A percentile compares a stretch with the other conserved stretches of the same genome.
Evolutionary conservation across 2,329 filamentous ascomycete species (phyloP).

Genomic region (Sporothrix phasma): DNA sequence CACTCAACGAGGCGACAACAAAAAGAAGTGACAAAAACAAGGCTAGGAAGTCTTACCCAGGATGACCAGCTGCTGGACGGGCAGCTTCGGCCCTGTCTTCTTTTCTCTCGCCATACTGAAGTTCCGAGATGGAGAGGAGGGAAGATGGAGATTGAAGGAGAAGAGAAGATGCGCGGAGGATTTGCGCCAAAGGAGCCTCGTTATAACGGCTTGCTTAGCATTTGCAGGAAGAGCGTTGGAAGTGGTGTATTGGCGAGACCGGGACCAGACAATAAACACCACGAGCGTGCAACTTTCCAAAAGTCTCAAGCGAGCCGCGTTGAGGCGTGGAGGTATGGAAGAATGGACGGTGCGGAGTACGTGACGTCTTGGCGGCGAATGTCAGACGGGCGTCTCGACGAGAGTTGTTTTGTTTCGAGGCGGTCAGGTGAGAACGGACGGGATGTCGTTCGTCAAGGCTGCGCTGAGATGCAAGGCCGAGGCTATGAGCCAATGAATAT

Average conservation of each 20-base stretch:
- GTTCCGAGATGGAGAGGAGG: background rate
- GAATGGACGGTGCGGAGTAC: background rate
- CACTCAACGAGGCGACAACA: background rate
- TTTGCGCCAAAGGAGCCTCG: background rate
- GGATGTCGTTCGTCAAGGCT: background rate
- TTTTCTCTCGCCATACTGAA: conserved; percentile 20
- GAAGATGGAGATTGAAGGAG: background rate
- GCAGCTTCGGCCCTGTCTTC: conserved; percentile 49
- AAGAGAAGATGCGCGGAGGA: background rate
- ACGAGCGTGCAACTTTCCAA: background rate
- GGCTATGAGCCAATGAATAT: background rate
- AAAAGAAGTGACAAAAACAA: background rate
- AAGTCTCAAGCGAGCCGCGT: background rate
- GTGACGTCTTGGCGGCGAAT: background rate
- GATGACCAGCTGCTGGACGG: conserved; percentile 66
- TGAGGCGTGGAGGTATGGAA: background rate
- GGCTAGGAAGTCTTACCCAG: conserved; percentile 47
- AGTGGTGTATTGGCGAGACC: background rate
- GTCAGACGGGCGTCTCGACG: background rate
- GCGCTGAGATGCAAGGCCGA: conserved; percentile 1
- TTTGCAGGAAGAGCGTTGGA: background rate
- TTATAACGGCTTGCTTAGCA: background rate
- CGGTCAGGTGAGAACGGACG: background rate
- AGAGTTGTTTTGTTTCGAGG: background rate
- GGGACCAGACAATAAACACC: background rate